Evolutionary conservation across 768 basidiomycete genomes (phyloP).

Genomic region (Suillus hirtellus): DNA sequence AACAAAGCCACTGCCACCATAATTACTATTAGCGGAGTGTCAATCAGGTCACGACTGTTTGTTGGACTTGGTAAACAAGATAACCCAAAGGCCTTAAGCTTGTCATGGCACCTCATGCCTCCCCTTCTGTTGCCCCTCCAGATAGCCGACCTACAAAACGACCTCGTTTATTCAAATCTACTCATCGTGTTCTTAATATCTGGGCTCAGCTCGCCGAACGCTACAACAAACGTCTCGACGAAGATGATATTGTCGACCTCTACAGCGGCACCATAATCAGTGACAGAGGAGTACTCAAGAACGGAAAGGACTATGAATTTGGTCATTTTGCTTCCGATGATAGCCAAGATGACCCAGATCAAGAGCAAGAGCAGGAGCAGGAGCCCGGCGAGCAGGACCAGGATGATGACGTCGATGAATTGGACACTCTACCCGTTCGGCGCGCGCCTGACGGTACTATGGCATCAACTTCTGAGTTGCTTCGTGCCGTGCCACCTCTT

Average conservation of each 20-base stretch:
- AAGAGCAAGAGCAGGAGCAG: constrained; percentile 42
- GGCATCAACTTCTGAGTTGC: constrained; percentile 33
- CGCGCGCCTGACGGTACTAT: constrained; percentile 28
- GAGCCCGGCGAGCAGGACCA: constrained; percentile 50
- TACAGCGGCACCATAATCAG: constrained; percentile 58
- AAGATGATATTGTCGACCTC: constrained; percentile 81
- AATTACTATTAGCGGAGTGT: background rate
- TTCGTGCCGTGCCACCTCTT: constrained; percentile 45
- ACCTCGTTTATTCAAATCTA: constrained; percentile 44
- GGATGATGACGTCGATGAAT: constrained; percentile 58
- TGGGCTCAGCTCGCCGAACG: constrained; percentile 73
- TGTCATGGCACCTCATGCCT: constrained; percentile 26
- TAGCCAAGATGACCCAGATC: constrained; percentile 37
- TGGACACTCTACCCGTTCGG: constrained; percentile 50
- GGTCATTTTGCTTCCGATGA: constrained; percentile 50
- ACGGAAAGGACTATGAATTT: constrained; percentile 44
- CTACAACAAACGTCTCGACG: constrained; percentile 64
- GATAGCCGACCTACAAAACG: constrained; percentile 48
- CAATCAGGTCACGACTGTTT: background rate
- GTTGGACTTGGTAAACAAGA: constrained; percentile 5
- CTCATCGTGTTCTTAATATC: constrained; percentile 54
- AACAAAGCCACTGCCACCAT: background rate
- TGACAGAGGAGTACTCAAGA: constrained; percentile 67
- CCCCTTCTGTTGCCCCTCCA: constrained; percentile 30
- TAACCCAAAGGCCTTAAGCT: constrained; percentile 5